These are phyloP conservation scores for Trametes versicolor DNA, from an alignment of 1,284 basidiomycete genomes.

Conservation along the genomic window DNA sequence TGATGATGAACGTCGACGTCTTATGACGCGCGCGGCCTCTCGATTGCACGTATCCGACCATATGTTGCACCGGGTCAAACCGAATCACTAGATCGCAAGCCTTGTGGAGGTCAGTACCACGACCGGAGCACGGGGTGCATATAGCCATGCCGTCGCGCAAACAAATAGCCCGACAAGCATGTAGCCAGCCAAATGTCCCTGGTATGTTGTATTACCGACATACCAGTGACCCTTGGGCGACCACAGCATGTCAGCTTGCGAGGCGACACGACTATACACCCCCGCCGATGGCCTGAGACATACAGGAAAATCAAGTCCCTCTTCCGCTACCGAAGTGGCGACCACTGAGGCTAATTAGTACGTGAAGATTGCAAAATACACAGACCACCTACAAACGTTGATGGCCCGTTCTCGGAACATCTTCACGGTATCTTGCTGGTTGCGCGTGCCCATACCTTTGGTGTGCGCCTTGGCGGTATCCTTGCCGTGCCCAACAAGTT, in stretches of 20 bases:
- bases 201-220: conserved; percentile 22
- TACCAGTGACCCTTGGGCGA: conserved; percentile 19
- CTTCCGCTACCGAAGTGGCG: conserved; percentile 88
- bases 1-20: conserved; percentile 79
- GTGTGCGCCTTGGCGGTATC: conserved; percentile 50
- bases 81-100: conserved; percentile 87
- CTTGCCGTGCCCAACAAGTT: conserved; percentile 76
- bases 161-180: conserved; percentile 12
- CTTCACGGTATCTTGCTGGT: conserved; percentile 67
- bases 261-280: conserved; percentile 19
- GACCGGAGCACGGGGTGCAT: neutral
- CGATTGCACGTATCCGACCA: conserved; percentile 87
- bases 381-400: conserved; percentile 69
- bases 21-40: conserved; percentile 83
- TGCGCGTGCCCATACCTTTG: conserved; percentile 61
- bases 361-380: neutral
- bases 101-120: conserved; percentile 46
- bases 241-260: conserved; percentile 23
- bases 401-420: conserved; percentile 71
- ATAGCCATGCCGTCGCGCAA: conserved; percentile 20
- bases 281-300: conserved; percentile 34
- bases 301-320: conserved; percentile 88
- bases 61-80: conserved; percentile 79
- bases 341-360: conserved; percentile 59
- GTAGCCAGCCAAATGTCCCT: conserved; percentile 19